phyloP scores from a whole-genome alignment of 1,284 basidiomycete species.

The Porodaedalea pini region DNA sequence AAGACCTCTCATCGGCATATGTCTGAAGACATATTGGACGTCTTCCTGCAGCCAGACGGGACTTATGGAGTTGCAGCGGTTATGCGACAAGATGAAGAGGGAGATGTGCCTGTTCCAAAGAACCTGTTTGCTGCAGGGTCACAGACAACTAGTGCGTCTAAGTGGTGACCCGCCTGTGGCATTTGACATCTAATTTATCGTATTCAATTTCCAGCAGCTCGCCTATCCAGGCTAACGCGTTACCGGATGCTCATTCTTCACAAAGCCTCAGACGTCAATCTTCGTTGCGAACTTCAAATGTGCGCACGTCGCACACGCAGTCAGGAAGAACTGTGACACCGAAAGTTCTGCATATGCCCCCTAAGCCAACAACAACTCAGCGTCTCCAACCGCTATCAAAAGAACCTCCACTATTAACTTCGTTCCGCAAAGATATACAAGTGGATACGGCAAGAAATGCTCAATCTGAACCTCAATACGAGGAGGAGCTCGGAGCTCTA shows the following conservation, averaged over 20 bases:
- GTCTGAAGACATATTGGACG: slow-evolving; percentile 12
- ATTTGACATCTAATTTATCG: background rate
- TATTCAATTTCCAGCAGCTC: background rate
- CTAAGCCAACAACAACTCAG: no score
- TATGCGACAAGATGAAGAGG: background rate
- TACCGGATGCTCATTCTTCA: background rate
- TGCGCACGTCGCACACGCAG: background rate
- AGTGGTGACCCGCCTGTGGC: no score
- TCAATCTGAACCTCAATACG: background rate
- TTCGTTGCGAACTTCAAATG: background rate
- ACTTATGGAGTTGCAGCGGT: slow-evolving; percentile 8
- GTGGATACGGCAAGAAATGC: no score
- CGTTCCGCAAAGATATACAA: no score
- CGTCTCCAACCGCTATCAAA: no score
- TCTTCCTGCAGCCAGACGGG: slow-evolving; percentile 13
- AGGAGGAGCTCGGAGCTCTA: slow-evolving; percentile 5
- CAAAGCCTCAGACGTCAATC: background rate
- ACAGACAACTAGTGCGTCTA: background rate
- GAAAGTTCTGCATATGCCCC: no score
- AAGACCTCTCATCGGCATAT: slow-evolving; percentile 39
- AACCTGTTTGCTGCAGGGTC: background rate
- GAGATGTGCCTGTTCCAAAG: background rate
- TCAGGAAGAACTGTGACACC: no score
- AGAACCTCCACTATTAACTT: no score
- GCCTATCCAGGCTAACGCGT: background rate